Percentiles rank a stretch among this genome's conserved stretches.
These are phyloP conservation scores for Globisporangium yorkense DNA, from an alignment of 352 stramenopile species.

Conservation along the genomic window DNA sequence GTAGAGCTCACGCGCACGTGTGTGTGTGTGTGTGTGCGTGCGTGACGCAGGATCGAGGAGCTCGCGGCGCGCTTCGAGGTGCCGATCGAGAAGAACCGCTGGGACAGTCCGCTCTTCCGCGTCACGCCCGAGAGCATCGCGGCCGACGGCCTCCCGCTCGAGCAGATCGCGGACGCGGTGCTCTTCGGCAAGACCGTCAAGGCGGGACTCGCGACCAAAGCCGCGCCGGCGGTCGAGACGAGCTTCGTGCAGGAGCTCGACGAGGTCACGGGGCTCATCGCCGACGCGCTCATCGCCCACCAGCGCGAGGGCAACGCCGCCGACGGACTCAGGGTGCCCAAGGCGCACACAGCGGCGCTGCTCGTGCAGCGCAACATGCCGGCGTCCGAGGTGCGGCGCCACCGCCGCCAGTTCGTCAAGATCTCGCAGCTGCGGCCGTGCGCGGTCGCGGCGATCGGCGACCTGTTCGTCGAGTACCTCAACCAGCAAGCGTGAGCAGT, in stretches of 20 bases:
- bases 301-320: conserved; percentile 62
- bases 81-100: conserved; percentile 90
- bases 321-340: conserved; percentile 38
- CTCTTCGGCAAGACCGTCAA: conserved; percentile 62
- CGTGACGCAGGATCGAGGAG: conserved; percentile 58
- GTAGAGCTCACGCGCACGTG: no score
- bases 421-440: conserved; percentile 64
- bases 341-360: conserved; percentile 19
- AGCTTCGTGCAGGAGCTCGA: conserved; percentile 76
- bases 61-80: conserved; percentile 88
- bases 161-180: conserved; percentile 48
- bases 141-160: conserved; percentile 32
- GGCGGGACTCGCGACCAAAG: conserved; percentile 59
- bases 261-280: conserved; percentile 40
- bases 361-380: conserved; percentile 44
- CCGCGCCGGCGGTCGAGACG: conserved; percentile 46
- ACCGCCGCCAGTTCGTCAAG: conserved; percentile 80
- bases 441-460: conserved; percentile 40
- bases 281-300: conserved; percentile 50
- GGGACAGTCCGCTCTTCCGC: conserved; percentile 88
- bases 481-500: conserved; percentile 54
- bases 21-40: background rate
- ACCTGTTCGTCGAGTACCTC: conserved; percentile 71
- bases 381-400: conserved; percentile 51
- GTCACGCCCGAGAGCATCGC: conserved; percentile 44